Evolutionary conservation across 176 grass and related monocot genomes (phyloP), one percentile per base, ranked within the genome.

Genomic region (Chrysopogon serrulatus): DNA sequence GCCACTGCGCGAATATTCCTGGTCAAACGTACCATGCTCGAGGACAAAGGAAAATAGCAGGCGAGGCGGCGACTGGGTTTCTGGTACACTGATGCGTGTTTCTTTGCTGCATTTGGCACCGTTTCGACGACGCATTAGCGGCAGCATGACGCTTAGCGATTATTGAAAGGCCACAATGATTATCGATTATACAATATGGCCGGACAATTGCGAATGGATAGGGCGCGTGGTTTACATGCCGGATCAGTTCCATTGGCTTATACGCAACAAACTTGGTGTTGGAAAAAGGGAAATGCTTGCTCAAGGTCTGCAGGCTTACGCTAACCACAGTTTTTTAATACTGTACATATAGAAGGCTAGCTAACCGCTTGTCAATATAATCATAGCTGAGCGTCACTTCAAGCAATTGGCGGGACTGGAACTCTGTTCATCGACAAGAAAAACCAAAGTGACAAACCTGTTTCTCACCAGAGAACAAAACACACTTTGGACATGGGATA

Each of bases 51-150:
- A 28, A n/a, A 8, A 19, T 9, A 15, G 48, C 24, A 69, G 10
- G 19, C 62, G 41, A 53, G 17, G 19, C 8, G n/a, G 2, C 3
- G n/a, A 11, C 21, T 5, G 33, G 4, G 32, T 18, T 39, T 61
- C 3, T 61, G 1, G 4, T 39, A 21, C 8, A 30, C 5, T 19
- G 34, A 33, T 77, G 74, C 51, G 49, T 69, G 83, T 83, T 83
- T 71, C 19, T 71, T 78, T 36, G 15, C 30, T 79, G 19, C 64
- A 78, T 78, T 78, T 79, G 40, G 40, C 76, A 48, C 66, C 51
- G 31, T 51, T 30, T 63, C 40, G 28, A 36, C 27, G 53, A 35
- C 49, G 14, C 27, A 71, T 9, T 39, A 79, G 13, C 21, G 30
- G 6, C 68, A 30, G 26, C 51, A 10, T 39, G n/a, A n/a, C n/a